A percentile compares a stretch with the other conserved stretches of the same genome.
Conservation (phyloP, 2,329 filamentous ascomycete species). For the Sarocladium oryzae region DNA sequence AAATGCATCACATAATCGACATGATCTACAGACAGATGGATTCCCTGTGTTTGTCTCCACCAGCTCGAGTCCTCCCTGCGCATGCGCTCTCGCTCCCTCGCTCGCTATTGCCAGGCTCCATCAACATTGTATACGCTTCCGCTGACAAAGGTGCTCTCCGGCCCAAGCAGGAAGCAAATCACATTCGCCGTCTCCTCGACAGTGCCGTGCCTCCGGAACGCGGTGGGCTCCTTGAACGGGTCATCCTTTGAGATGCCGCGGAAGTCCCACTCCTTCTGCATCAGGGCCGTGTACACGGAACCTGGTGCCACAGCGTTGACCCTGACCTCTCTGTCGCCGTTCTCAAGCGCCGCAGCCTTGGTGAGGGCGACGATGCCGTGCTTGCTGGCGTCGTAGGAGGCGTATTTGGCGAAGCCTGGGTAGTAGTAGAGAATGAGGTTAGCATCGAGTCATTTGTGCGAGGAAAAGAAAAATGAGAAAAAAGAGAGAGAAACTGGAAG, state of each 20-base stretch:
- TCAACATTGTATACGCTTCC: slow-evolving; percentile 39
- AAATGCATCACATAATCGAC: too few relatives aligned
- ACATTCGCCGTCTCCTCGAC: slow-evolving; percentile 40
- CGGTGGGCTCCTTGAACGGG: slow-evolving; percentile 34
- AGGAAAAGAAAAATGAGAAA: not conserved
- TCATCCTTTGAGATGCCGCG: slow-evolving; percentile 25
- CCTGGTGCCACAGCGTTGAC: slow-evolving; percentile 40
- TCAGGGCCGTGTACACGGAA: slow-evolving; percentile 40
- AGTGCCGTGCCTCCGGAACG: slow-evolving; percentile 37
- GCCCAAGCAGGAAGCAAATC: slow-evolving; percentile 41
- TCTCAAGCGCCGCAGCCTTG: slow-evolving; percentile 24
- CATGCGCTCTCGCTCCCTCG: not conserved
- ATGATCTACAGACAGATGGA: too few relatives aligned
- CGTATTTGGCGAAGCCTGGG: slow-evolving; percentile 23
- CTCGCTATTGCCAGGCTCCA: slow-evolving; percentile 30
- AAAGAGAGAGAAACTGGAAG: not conserved
- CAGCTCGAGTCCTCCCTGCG: too few relatives aligned
- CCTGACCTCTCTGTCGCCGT: slow-evolving; percentile 33
- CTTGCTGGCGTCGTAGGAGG: slow-evolving; percentile 28
- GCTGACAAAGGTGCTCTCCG: slow-evolving; percentile 39
- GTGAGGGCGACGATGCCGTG: slow-evolving; percentile 28
- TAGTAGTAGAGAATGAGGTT: not conserved
- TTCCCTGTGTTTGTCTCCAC: too few relatives aligned
- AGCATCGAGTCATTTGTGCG: not conserved
- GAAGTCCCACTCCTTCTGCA: slow-evolving; percentile 36